Conservation (phyloP, 495 filamentous ascomycete genomes). For the Thermothielavioides terrestris region DNA sequence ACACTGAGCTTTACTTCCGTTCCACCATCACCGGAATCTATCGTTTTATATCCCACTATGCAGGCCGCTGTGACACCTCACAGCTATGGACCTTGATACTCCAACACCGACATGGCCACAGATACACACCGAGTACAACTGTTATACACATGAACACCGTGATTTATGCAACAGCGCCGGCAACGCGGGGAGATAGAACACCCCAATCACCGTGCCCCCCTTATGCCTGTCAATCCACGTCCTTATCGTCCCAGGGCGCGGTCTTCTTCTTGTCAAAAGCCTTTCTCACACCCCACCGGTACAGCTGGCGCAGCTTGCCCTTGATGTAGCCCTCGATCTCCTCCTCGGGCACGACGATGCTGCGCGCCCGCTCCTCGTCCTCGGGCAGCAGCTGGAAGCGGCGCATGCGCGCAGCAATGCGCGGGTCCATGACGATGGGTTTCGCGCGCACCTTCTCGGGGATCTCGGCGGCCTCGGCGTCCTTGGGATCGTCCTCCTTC, state of each 20-base stretch:
- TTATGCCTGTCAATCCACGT: conserved; percentile 11
- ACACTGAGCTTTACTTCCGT: not conserved
- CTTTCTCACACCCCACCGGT: conserved; percentile 33
- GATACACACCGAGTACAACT: conserved; percentile 1
- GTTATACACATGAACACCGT: conserved; percentile 6
- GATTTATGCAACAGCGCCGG: not conserved
- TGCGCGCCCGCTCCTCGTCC: conserved; percentile 56
- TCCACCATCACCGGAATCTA: not conserved
- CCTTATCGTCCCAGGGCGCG: conserved; percentile 18
- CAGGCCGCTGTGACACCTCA: not conserved
- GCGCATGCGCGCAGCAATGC: conserved; percentile 75
- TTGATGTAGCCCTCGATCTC: conserved; percentile 59
- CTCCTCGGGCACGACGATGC: conserved; percentile 54
- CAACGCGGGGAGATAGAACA: not conserved
- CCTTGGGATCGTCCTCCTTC: conserved; percentile 59
- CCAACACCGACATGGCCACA: conserved; percentile 3
- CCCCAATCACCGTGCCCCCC: not conserved
- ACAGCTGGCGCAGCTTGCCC: conserved; percentile 37
- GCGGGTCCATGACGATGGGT: conserved; percentile 65
- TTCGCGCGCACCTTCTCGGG: conserved; percentile 66
- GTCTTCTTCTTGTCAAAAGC: conserved; percentile 18
- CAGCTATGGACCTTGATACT: conserved; percentile 3
- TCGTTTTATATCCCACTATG: not conserved
- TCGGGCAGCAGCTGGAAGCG: conserved; percentile 57
- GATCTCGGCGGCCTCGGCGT: conserved; percentile 37